Conservation (phyloP, 2,329 filamentous ascomycete species). For the Aphanocladium album region DNA sequence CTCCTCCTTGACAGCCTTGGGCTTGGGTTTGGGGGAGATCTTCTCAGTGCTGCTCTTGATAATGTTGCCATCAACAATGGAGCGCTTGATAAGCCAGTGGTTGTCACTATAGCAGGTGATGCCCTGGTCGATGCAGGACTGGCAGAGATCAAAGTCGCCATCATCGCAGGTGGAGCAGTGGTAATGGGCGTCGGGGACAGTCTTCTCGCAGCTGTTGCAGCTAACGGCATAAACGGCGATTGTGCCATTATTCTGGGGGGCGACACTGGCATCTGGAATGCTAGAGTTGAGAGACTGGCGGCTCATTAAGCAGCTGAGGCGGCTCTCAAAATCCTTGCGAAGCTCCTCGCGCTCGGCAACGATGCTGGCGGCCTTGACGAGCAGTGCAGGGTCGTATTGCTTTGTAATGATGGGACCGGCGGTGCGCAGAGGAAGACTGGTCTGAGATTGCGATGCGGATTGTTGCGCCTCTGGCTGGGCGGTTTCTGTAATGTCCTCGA, state of each 20-base stretch:
- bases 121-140: constrained; percentile 68
- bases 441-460: constrained; percentile 17
- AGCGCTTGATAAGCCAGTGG: constrained; percentile 95
- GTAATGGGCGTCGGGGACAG: constrained; percentile 78
- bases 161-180: constrained; percentile 92
- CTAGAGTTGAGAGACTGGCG: constrained; percentile 6
- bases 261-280: neutral
- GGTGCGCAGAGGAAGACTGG: constrained; percentile 21
- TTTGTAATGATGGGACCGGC: constrained; percentile 21
- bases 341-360: constrained; percentile 20
- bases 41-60: constrained; percentile 82
- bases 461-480: constrained; percentile 19
- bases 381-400: constrained; percentile 22
- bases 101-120: constrained; percentile 70
- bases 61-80: constrained; percentile 70
- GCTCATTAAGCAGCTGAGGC: constrained; percentile 23
- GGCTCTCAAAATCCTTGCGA: constrained; percentile 24
- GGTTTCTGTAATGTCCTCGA: constrained; percentile 45
- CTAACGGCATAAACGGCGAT: constrained; percentile 68
- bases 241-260: neutral
- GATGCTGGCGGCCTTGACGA: constrained; percentile 24
- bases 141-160: constrained; percentile 92
- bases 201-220: constrained; percentile 83
- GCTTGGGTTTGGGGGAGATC: constrained; percentile 54
- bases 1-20: constrained; percentile 9